phyloP scores from a whole-genome alignment of 208 protist genomes.

The Acanthamoeba lenticulata region DNA sequence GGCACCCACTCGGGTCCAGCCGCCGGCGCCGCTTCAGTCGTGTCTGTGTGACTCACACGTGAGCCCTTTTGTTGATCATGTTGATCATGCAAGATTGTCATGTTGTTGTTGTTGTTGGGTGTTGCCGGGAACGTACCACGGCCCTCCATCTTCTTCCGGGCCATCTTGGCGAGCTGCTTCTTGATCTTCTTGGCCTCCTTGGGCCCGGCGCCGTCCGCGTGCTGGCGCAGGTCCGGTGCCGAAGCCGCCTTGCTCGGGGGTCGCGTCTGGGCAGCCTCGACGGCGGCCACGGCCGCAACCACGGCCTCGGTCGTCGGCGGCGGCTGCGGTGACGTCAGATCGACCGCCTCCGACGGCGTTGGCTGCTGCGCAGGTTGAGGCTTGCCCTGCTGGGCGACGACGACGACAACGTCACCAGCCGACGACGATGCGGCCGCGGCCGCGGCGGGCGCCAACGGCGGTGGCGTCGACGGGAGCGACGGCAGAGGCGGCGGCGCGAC shows the following conservation, averaged over 20 bases:
- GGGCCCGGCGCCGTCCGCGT: not conserved
- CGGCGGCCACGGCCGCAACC: too few relatives aligned
- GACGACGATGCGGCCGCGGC: not conserved
- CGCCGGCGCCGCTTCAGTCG: not conserved
- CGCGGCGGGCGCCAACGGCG: not conserved
- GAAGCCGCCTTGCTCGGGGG: not conserved
- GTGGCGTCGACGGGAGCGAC: not conserved
- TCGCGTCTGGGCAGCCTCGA: not conserved
- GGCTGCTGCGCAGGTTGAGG: too few relatives aligned
- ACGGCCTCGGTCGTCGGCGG: not conserved
- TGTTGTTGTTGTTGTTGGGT: not conserved
- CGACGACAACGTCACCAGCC: not conserved
- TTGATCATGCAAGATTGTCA: not conserved
- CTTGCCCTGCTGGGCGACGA: not conserved
- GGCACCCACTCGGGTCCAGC: not conserved
- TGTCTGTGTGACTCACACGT: too few relatives aligned
- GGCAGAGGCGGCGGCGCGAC: not conserved
- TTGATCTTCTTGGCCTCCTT: not conserved
- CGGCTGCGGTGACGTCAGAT: not conserved
- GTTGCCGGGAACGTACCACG: not conserved
- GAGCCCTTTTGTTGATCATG: too few relatives aligned
- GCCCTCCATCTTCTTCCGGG: conserved; percentile 34
- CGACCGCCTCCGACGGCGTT: too few relatives aligned
- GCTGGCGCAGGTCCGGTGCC: not conserved
- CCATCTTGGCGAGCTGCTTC: not conserved